Evolutionary conservation across 2,329 filamentous ascomycete species (phyloP), one percentile per base, ranked within the genome.

Genomic region (Zymoseptoria ardabiliae): DNA sequence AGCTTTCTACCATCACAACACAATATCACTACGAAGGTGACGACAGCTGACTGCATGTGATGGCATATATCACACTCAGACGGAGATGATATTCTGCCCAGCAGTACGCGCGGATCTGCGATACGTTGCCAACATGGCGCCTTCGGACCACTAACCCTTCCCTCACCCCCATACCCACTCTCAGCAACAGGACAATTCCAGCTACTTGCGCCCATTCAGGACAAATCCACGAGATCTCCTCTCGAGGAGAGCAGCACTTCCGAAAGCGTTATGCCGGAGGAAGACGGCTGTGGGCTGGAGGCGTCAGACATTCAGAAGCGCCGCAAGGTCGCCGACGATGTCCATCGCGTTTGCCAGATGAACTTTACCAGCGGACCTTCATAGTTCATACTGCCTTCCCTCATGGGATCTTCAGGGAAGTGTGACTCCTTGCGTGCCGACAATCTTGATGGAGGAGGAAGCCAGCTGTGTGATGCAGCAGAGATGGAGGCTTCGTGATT

Each of bases 371-470:
- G 56, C 62, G 68, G 68, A 69, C 68, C 68, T 68, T 70, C 68
- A 70, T 70, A 70, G 68, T 70, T 66, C 68, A 69, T 65, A 68
- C 66, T 65, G 54, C 54, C 61, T 59, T 58, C 63, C 61, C 56
- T 52, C 35, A 23, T 20, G 49, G 59, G 61, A 57, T 57, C 58
- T 50, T 50, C 50, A 68, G 64, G 66, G 64, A 66, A 64, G 64
- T 69, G 66, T 69, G 68, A 66, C 68, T 70, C 68, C 68, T 65
- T 66, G 68, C 64, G 66, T 65, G 58, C 67, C 68, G 61, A 70
- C 67, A 69, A 65, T 50, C 35, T 56, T 55, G 35, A 45, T 4
- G 13, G 13, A 6, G 35, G 17, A n/a, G 17, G 13, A 45, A 45
- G 17, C 35, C 35, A 17, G 13, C 35, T n/a, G n/a, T n/a, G n/a